Conservation (phyloP, 2,329 filamentous ascomycete species). For the Xylaria sp. region DNA sequence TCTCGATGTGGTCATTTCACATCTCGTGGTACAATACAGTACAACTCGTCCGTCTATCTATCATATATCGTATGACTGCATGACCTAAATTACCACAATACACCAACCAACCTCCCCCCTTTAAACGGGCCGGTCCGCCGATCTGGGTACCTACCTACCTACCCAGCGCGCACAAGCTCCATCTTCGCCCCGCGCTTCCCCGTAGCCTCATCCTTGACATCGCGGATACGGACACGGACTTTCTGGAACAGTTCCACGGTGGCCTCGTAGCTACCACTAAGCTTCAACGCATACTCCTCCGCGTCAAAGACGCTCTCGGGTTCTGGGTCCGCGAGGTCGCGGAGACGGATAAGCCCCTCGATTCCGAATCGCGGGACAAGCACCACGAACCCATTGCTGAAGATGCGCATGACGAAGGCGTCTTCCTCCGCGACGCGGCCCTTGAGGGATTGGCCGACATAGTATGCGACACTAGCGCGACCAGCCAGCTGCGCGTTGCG, state of each 20-base stretch:
- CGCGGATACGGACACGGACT: constrained; percentile 86
- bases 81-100: neutral
- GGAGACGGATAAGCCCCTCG: constrained; percentile 86
- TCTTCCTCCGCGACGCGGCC: constrained; percentile 81
- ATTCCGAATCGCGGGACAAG: constrained; percentile 96
- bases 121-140: no score
- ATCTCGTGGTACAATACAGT: neutral
- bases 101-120: no score
- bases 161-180: constrained; percentile 62
- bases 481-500: constrained; percentile 97
- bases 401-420: constrained; percentile 95
- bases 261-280: constrained; percentile 64
- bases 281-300: constrained; percentile 81
- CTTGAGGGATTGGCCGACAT: constrained; percentile 95
- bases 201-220: constrained; percentile 94
- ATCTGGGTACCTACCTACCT: neutral
- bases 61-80: no score
- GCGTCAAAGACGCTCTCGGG: constrained; percentile 85
- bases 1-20: neutral
- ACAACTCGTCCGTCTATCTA: neutral
- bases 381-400: constrained; percentile 96
- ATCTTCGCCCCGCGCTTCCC: constrained; percentile 92
- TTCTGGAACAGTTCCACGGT: constrained; percentile 90
- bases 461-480: constrained; percentile 94
- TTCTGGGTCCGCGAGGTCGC: constrained; percentile 81